These are phyloP conservation scores for Chlorella sp. DNA, from an alignment of 139 green algal species.

Conservation along the genomic window DNA sequence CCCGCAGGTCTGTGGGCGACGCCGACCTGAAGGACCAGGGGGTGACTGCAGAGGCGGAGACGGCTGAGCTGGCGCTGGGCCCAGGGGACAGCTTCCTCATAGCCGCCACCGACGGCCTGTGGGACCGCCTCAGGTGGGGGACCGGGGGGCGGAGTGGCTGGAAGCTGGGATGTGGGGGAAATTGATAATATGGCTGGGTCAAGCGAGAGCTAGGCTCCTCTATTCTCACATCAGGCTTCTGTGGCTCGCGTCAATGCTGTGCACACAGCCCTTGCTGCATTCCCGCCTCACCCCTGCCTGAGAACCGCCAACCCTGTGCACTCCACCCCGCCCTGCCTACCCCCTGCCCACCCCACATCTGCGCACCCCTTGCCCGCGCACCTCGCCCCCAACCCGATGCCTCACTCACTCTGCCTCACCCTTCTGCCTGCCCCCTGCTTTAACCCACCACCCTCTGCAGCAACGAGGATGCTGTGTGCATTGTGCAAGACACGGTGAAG, in stretches of 20 bases:
- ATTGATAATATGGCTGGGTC: not conserved
- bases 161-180: not conserved
- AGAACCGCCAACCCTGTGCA: too few species aligned
- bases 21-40: slow-evolving; percentile 80
- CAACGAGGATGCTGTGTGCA: slow-evolving; percentile 75
- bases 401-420: not conserved
- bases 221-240: not conserved
- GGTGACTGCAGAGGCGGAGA: slow-evolving; percentile 82
- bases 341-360: too few species aligned
- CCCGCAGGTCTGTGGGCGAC: slow-evolving; percentile 82
- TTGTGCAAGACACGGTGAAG: slow-evolving; percentile 88
- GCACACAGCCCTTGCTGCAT: not conserved
- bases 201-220: not conserved
- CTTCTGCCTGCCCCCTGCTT: not conserved
- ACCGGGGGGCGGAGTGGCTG: not conserved
- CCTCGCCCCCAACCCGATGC: too few species aligned
- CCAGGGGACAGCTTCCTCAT: slow-evolving; percentile 85
- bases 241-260: not conserved
- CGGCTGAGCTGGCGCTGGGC: slow-evolving; percentile 56
- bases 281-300: not conserved
- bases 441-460: not conserved
- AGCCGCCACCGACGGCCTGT: slow-evolving; percentile 89
- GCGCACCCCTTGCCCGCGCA: too few species aligned
- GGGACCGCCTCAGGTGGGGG: slow-evolving; percentile 73
- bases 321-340: not conserved